These are phyloP conservation scores for Biscogniauxia mediterranea DNA, from an alignment of 2,329 filamentous ascomycete genomes.

Conservation along the genomic window DNA sequence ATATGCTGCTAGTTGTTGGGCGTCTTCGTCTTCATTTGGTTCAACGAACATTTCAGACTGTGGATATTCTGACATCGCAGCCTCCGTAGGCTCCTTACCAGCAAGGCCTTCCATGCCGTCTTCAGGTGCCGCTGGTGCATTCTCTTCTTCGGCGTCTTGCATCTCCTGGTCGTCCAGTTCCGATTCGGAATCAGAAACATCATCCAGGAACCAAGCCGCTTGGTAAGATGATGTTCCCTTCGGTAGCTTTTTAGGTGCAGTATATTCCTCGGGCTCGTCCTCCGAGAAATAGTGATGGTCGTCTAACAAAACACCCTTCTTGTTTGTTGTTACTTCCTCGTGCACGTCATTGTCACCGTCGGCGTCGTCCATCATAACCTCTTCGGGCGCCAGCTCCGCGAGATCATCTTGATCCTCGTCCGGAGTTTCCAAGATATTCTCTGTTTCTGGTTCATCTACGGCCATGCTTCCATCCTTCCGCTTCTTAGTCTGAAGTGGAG, in stretches of 20 bases:
- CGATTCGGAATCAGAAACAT: constrained; percentile 79
- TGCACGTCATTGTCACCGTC: constrained; percentile 45
- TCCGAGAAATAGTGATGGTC: constrained; percentile 99
- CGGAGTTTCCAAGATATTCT: constrained; percentile 66
- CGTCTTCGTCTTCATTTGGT: constrained; percentile 77
- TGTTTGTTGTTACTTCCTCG: constrained; percentile 47
- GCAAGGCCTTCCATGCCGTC: constrained; percentile 76
- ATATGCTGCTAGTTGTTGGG: constrained; percentile 77
- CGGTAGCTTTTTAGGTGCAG: constrained; percentile 71
- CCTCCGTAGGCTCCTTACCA: constrained; percentile 69
- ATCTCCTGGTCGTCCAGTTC: constrained; percentile 63
- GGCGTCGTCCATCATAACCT: constrained; percentile 64
- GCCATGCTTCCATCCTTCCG: constrained; percentile 66
- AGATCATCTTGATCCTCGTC: constrained; percentile 80
- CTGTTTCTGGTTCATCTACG: constrained; percentile 56
- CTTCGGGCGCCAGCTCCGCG: constrained; percentile 81
- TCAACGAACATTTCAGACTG: constrained; percentile 90
- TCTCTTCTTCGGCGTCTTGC: constrained; percentile 40
- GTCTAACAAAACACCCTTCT: constrained; percentile 88
- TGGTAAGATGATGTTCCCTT: constrained; percentile 94
- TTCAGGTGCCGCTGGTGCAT: constrained; percentile 63
- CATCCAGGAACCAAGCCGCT: constrained; percentile 83
- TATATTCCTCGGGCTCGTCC: constrained; percentile 64
- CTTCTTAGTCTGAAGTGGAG: constrained; percentile 63
- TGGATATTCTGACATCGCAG: constrained; percentile 81